phyloP scores from a whole-genome alignment of 352 stramenopile genomes.

The Phytopythium boreale region DNA sequence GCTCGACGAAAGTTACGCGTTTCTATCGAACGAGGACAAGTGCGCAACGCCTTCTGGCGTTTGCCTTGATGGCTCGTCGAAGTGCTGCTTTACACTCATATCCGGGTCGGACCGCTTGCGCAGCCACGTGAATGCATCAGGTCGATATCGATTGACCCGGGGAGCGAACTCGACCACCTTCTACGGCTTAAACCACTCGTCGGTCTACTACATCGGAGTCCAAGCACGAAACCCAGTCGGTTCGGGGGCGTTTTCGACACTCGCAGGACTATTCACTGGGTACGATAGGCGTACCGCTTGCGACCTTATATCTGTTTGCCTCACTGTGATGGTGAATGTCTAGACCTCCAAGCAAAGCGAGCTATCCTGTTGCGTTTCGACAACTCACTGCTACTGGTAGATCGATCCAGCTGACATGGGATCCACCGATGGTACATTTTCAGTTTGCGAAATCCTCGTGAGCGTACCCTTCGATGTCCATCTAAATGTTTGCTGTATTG shows the following conservation, averaged over 20 bases:
- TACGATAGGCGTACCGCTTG: conserved; percentile 13
- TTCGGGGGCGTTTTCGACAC: conserved; percentile 22
- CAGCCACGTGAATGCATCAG: conserved; percentile 8
- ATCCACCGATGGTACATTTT: conserved; percentile 30
- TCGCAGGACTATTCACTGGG: conserved; percentile 33
- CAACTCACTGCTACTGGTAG: conserved; percentile 33
- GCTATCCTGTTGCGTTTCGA: conserved; percentile 28
- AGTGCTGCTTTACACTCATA: conserved; percentile 36
- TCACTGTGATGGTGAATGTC: neutral
- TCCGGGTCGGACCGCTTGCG: conserved; percentile 24
- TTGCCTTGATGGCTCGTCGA: conserved; percentile 35
- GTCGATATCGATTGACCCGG: conserved; percentile 18
- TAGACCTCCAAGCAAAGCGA: conserved; percentile 34
- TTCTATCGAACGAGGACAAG: conserved; percentile 1
- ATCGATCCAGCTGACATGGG: conserved; percentile 39
- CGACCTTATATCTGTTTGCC: neutral
- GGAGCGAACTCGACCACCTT: conserved; percentile 40
- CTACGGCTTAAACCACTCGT: conserved; percentile 37
- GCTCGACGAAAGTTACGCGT: conserved; percentile 22
- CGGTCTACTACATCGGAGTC: conserved; percentile 51
- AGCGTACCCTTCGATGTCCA: neutral
- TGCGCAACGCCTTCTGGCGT: conserved; percentile 19
- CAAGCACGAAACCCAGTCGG: conserved; percentile 43
- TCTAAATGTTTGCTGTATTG: neutral
- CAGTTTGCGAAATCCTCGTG: neutral